phyloP scores from a whole-genome alignment of 441 rosid genomes.

The Adansonia rubrostipa region DNA sequence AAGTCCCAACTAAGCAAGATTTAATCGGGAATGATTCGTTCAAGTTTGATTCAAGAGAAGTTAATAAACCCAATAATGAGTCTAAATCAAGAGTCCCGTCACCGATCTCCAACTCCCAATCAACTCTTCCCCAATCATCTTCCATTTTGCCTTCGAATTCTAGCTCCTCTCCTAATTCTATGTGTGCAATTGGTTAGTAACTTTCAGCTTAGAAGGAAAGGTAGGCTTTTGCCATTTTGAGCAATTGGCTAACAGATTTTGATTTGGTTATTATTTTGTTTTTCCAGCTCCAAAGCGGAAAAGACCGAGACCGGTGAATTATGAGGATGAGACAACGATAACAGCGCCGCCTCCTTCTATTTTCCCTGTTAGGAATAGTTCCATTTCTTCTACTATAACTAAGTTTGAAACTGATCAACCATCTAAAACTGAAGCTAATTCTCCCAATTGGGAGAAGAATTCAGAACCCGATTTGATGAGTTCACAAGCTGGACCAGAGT shows the following conservation, averaged over 20 bases:
- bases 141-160: conserved; percentile 57
- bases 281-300: conserved; percentile 88
- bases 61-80: conserved; percentile 47
- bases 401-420: conserved; percentile 65
- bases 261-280: conserved; percentile 17
- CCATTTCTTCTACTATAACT: conserved; percentile 47
- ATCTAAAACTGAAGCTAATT: conserved; percentile 46
- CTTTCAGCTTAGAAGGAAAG: conserved; percentile 7
- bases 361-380: conserved; percentile 46
- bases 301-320: conserved; percentile 78
- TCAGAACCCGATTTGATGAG: conserved; percentile 39
- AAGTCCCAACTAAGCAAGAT: conserved; percentile 66
- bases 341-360: conserved; percentile 34
- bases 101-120: conserved; percentile 72
- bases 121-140: conserved; percentile 53
- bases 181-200: conserved; percentile 70
- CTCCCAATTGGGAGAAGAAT: conserved; percentile 51
- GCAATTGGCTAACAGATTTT: neutral
- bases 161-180: conserved; percentile 47
- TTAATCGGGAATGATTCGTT: conserved; percentile 39
- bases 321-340: conserved; percentile 64
- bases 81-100: conserved; percentile 88
- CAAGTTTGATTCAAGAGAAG: conserved; percentile 45
- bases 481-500: conserved; percentile 23
- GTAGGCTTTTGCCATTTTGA: conserved; percentile 13